Conservation (phyloP, 352 stramenopile species). For the Pythium sp. region DNA sequence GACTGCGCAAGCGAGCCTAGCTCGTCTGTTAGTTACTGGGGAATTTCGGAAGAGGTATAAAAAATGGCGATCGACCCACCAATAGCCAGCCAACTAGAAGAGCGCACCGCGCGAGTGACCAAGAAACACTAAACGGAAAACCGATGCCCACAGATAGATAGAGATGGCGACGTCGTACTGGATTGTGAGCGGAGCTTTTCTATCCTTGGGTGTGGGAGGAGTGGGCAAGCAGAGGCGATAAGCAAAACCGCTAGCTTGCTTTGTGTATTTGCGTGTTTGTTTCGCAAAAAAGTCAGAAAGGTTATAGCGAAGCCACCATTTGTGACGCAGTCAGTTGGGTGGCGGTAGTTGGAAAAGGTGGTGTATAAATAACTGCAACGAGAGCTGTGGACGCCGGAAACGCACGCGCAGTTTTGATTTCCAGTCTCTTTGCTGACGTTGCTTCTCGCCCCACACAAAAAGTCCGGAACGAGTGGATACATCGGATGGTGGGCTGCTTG, state of each 20-base stretch:
- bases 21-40: neutral
- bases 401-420: slow-evolving; percentile 1
- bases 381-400: slow-evolving; percentile 4
- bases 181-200: neutral
- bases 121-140: neutral
- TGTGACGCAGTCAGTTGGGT: neutral
- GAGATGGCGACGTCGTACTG: neutral
- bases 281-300: slow-evolving; percentile 5
- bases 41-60: neutral
- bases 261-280: slow-evolving; percentile 1
- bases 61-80: neutral
- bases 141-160: neutral
- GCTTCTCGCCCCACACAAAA: neutral
- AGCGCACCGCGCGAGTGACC: neutral
- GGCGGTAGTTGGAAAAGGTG: neutral
- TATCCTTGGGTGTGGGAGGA: neutral
- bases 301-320: neutral
- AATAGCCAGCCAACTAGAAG: neutral
- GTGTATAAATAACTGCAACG: slow-evolving; percentile 7
- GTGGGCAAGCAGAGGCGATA: slow-evolving; percentile 1
- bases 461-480: neutral
- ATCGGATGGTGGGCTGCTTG: neutral
- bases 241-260: slow-evolving; percentile 3
- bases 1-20: neutral
- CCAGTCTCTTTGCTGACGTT: neutral